Percentiles rank a stretch among this genome's conserved stretches.
Evolutionary conservation across 768 basidiomycete genomes (phyloP).

Genomic region (Podaxis sp.): DNA sequence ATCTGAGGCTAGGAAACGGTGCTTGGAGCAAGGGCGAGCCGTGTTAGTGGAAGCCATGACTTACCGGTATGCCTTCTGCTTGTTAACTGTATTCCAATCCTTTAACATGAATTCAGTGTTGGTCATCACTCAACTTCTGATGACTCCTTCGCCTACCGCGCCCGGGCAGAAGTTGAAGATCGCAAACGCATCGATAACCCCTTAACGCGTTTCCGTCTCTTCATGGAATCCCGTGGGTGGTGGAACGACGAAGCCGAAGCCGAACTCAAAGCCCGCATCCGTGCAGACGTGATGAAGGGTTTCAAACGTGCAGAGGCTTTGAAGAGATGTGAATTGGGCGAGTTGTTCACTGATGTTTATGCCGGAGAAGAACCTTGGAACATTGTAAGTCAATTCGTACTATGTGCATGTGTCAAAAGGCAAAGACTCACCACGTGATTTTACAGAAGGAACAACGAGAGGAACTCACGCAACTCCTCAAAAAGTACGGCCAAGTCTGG

Average conservation of each 20-base stretch:
- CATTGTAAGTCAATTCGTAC: conserved; percentile 51
- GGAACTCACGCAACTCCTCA: conserved; percentile 69
- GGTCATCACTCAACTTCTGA: conserved; percentile 97
- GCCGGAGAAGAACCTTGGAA: conserved; percentile 84
- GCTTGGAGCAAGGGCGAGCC: conserved; percentile 76
- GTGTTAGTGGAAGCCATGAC: conserved; percentile 90
- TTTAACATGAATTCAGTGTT: conserved; percentile 43
- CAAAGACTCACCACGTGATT: not conserved
- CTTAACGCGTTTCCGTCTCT: conserved; percentile 79
- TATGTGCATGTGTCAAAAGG: not conserved
- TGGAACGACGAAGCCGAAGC: conserved; percentile 79
- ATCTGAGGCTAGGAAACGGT: conserved; percentile 66
- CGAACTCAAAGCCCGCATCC: conserved; percentile 63
- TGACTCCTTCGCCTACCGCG: conserved; percentile 92
- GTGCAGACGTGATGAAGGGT: conserved; percentile 70
- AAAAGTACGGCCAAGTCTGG: conserved; percentile 85
- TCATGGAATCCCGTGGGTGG: conserved; percentile 81
- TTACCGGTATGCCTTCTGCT: conserved; percentile 55
- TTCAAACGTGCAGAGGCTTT: conserved; percentile 77
- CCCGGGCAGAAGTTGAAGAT: conserved; percentile 88
- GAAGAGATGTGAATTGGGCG: conserved; percentile 66
- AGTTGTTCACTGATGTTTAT: conserved; percentile 87
- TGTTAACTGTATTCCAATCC: not conserved
- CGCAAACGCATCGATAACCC: conserved; percentile 91
- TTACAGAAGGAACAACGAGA: conserved; percentile 77